Conservation (phyloP, 2,329 filamentous ascomycete genomes). For the Xylaria multiplex region DNA sequence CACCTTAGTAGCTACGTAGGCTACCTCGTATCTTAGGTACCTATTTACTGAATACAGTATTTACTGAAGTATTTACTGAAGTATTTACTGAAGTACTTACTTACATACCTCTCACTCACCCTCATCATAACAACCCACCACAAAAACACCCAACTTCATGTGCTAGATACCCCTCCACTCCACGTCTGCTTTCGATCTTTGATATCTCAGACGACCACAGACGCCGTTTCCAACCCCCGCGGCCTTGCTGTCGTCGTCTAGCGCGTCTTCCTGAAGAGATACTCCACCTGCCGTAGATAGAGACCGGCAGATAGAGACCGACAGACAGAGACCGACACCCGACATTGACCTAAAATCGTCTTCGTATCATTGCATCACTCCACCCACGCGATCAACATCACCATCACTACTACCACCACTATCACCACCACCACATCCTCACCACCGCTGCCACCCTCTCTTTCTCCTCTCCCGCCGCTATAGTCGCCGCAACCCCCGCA, state of each 20-base stretch:
- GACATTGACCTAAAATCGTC: conserved; percentile 36
- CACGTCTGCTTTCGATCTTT: conserved; percentile 24
- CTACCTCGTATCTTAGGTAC: too few species aligned
- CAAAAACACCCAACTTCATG: conserved; percentile 26
- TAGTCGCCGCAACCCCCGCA: conserved; percentile 16
- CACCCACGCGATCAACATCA: conserved; percentile 48
- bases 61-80: too few species aligned
- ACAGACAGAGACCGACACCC: conserved; percentile 16
- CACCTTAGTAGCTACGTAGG: too few species aligned
- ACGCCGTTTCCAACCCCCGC: conserved; percentile 17
- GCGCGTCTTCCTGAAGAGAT: conserved; percentile 7
- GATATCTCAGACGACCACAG: conserved; percentile 25
- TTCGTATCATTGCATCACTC: conserved; percentile 47
- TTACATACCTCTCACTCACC: conserved; percentile 15
- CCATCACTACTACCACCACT: conserved; percentile 22
- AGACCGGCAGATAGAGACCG: conserved; percentile 28
- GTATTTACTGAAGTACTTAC: conserved; percentile 9
- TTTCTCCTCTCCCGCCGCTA: conserved; percentile 24
- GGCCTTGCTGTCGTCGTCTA: background rate
- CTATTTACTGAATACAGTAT: too few species aligned
- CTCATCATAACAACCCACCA: conserved; percentile 35
- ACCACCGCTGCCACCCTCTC: conserved; percentile 11
- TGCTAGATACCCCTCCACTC: conserved; percentile 36
- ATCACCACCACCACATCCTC: background rate
- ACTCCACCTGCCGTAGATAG: conserved; percentile 12